These are phyloP conservation scores for Phytophthora palmivora DNA, from an alignment of 352 stramenopile genomes.

Conservation along the genomic window DNA sequence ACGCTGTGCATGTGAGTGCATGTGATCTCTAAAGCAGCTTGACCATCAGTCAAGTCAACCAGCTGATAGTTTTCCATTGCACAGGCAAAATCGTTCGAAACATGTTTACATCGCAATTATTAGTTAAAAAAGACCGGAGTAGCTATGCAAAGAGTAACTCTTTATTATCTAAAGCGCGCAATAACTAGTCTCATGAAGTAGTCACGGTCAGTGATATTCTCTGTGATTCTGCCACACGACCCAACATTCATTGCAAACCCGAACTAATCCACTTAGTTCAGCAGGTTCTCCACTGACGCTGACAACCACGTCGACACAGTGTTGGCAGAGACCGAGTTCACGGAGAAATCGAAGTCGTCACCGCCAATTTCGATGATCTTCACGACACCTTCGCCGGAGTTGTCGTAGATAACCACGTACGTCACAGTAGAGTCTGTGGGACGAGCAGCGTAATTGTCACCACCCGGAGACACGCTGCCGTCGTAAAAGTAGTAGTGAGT, in stretches of 20 bases:
- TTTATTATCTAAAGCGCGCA: too few relatives aligned
- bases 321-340: constrained; percentile 37
- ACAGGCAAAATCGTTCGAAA: too few relatives aligned
- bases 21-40: too few relatives aligned
- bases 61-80: too few relatives aligned
- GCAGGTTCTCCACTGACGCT: constrained; percentile 46
- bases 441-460: constrained; percentile 54
- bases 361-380: constrained; percentile 59
- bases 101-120: too few relatives aligned
- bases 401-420: constrained; percentile 66
- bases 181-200: not conserved
- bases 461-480: constrained; percentile 48
- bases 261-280: constrained; percentile 25
- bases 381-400: constrained; percentile 45
- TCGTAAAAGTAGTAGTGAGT: constrained; percentile 87
- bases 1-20: too few relatives aligned
- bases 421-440: constrained; percentile 44
- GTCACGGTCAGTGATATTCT: too few relatives aligned
- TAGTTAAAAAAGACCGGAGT: too few relatives aligned
- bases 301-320: constrained; percentile 48
- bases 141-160: too few relatives aligned
- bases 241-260: not conserved
- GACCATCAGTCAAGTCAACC: too few relatives aligned
- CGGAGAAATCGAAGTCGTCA: constrained; percentile 54
- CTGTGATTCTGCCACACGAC: not conserved